Evolutionary conservation across 2,329 filamentous ascomycete genomes (phyloP), one percentile per base, ranked within the genome.

Genomic region (Zymoseptoria pseudotritici): DNA sequence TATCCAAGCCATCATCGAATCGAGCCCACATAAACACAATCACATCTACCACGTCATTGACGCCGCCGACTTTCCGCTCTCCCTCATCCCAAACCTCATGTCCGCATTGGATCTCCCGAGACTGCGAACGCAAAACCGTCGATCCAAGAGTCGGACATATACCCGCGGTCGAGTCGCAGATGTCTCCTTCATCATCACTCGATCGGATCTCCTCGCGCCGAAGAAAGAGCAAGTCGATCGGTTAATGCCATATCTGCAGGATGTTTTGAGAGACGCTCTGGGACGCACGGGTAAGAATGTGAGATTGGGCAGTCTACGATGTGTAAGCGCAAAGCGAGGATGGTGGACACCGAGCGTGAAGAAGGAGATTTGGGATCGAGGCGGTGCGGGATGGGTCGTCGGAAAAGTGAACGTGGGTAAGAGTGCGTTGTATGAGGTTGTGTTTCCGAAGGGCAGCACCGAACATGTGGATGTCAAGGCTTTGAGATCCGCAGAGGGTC

Each of bases 321-420:
- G 91, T 71, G 91, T 99, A 50, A 97, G 92, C 69, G 86, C 93
- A 9, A 89, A 89, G 70, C 82, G 90, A 60, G 83, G 83, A 9
- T 99, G 95, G 94, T 97, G 93, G 90, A 96, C 92, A 0, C 88
- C 83, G 65, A 80, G 88, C 55, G 77, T 99, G 58, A 96, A 90
- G 73, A 87, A 96, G 66, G 87, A 92, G 54, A 91, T 99, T 53
- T 92, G 86, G 82, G 77, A 86, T 51, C 84, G 90, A 54, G 91
- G 91, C 3, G 93, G 93, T 4, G 94, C 87, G 17, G 87, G 89
- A 17, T 99, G 94, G 93, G 87, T 99, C 80, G 89, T 99, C 2
- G 94, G 94, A n/a, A 97, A 96, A 74, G 91, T 91, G 63, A 99
- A 99, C 71, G 95, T 97, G 2, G 95, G 94, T 22, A 99, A 99